These are phyloP conservation scores for Arthrobotrys megalospora DNA, from an alignment of 2,329 filamentous ascomycete genomes.

Conservation along the genomic window DNA sequence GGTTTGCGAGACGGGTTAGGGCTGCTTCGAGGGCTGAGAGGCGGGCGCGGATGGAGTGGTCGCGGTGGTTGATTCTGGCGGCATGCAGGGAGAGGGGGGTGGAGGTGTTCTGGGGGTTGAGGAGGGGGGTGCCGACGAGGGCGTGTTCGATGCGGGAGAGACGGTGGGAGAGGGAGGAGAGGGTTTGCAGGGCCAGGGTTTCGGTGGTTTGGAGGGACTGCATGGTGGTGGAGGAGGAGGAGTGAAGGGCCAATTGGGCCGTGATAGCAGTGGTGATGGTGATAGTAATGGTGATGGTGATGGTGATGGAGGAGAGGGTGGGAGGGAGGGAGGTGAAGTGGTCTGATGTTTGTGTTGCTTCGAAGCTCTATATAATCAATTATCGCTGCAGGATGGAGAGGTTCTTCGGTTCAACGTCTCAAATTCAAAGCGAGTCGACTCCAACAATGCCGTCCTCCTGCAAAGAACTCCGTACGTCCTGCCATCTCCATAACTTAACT, in stretches of 20 bases:
- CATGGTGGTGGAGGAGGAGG: too few species aligned
- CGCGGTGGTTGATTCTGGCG: conserved; percentile 71
- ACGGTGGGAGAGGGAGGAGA: conserved; percentile 74
- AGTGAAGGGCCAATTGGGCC: too few species aligned
- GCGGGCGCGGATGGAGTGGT: conserved; percentile 69
- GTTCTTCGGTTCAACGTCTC: conserved; percentile 3
- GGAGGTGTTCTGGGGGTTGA: conserved; percentile 69
- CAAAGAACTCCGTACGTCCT: conserved; percentile 88
- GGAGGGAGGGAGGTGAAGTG: conserved; percentile 9
- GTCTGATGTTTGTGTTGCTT: conserved; percentile 40
- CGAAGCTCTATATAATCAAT: neutral
- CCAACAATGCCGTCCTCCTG: conserved; percentile 91
- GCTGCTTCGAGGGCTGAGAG: conserved; percentile 63
- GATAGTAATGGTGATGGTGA: conserved; percentile 5
- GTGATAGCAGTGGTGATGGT: neutral
- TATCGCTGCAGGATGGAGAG: too few species aligned
- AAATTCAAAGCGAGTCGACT: neutral
- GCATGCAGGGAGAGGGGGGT: conserved; percentile 72
- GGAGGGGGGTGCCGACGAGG: conserved; percentile 71
- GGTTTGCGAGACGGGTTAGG: conserved; percentile 63
- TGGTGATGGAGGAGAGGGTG: conserved; percentile 9
- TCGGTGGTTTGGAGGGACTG: conserved; percentile 43
- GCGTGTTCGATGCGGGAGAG: conserved; percentile 75
- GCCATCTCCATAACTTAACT: conserved; percentile 26
- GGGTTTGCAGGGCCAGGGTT: conserved; percentile 70